Evolutionary conservation across 2,329 filamentous ascomycete species (phyloP), one percentile per base, ranked within the genome.

Genomic region (Aspergillus hortae): DNA sequence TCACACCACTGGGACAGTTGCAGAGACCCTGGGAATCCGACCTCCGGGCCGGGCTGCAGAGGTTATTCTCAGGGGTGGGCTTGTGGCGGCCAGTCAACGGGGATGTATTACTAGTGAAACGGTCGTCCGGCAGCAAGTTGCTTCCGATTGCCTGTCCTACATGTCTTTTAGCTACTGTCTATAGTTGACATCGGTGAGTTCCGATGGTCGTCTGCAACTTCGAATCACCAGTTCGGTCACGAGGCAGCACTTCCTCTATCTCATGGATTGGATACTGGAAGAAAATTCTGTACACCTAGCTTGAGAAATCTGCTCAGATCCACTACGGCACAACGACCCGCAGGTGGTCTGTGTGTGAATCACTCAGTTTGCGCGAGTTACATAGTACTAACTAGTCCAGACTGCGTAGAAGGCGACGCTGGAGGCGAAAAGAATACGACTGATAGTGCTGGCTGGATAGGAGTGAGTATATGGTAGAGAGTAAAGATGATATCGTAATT

Each of bases 1-100:
- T 57, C 55, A 57, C 55, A 57, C 55, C 55, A 57, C 55, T 53
- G 49, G 55, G 47, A 33, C 46, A 46, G 53, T 55, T 42, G 50
- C 25, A 44, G 10, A 47, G 40, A 55, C 53, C 50, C 53, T 57
- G 48, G 45, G 47, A 44, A 33, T 44, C 55, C 55, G 53, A 49
- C 47, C 51, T 49, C 55, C 53, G 55, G 42, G 36, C 53, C 53
- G 55, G 49, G 44, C 41, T 45, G 42, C 25, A 46, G 41, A 48
- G 44, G 43, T 42, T 42, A 17, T 42, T 25, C 17, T 21, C 40
- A 19, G n/a, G 35, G 15, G 35, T 38, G 35, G 33, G n/a, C 17
- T n/a, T 41, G 40, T 19, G 23, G 14, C 17, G 40, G 14, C 40
- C 40, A 42, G 14, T 42, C n/a, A 21, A 14, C 40, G 19, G 4